A percentile compares a stretch with the other conserved stretches of the same genome.
phyloP scores from a whole-genome alignment of 345 rosid species.

The Populus euphratica region DNA sequence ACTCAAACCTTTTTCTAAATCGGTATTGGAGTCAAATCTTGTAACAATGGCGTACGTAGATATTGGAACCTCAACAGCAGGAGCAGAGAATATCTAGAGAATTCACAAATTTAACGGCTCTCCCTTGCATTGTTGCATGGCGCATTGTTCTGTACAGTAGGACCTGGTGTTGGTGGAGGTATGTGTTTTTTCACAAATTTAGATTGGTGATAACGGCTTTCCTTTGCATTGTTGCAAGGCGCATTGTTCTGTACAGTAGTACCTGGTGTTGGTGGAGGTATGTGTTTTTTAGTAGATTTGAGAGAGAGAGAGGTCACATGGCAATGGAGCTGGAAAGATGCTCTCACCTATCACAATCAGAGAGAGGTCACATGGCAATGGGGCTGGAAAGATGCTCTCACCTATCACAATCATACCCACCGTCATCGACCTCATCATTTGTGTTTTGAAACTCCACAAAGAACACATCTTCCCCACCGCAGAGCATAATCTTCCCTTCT shows the following conservation, averaged over 20 bases:
- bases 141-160: background rate
- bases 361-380: conserved; percentile 22
- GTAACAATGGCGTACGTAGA: too few relatives aligned
- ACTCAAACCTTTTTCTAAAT: too few relatives aligned
- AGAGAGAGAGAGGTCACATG: conserved; percentile 20
- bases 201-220: too few relatives aligned
- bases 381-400: conserved; percentile 38
- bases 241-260: too few relatives aligned
- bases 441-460: conserved; percentile 36
- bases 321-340: conserved; percentile 30
- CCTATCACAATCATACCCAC: conserved; percentile 35
- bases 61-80: too few relatives aligned
- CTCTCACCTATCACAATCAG: too few relatives aligned
- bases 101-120: background rate
- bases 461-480: conserved; percentile 9
- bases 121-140: conserved; percentile 7
- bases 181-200: too few relatives aligned
- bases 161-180: background rate
- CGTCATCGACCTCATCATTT: conserved; percentile 47
- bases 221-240: too few relatives aligned
- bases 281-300: background rate
- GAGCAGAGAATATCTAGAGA: background rate
- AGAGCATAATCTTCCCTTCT: background rate
- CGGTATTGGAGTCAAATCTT: too few relatives aligned
- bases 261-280: too few relatives aligned